A percentile compares a stretch with the other conserved stretches of the same genome.
Conservation (phyloP, 805 yeast species). For the Suhomyces sp. region DNA sequence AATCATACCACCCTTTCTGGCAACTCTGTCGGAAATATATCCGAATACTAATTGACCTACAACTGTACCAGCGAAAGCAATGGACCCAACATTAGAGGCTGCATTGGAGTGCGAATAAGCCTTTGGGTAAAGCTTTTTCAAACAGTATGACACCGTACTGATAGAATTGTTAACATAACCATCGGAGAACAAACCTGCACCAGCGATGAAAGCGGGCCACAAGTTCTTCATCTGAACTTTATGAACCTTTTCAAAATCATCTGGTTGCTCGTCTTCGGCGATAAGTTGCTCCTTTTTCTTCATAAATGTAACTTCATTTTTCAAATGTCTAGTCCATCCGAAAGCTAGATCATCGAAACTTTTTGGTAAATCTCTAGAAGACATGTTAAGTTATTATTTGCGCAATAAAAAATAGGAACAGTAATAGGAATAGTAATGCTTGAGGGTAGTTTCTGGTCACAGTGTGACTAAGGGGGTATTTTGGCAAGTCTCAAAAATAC, state of each 20-base stretch:
- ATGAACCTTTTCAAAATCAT: constrained; percentile 6
- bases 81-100: constrained; percentile 74
- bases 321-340: constrained; percentile 43
- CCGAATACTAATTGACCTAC: constrained; percentile 84
- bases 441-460: neutral
- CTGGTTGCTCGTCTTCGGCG: constrained; percentile 12
- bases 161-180: constrained; percentile 89
- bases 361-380: constrained; percentile 51
- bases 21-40: constrained; percentile 70
- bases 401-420: neutral
- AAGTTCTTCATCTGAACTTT: constrained; percentile 22
- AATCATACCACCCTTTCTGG: constrained; percentile 83
- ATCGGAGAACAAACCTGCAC: constrained; percentile 91
- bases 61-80: constrained; percentile 90
- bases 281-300: constrained; percentile 22
- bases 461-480: neutral
- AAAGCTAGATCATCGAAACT: constrained; percentile 33
- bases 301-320: constrained; percentile 42
- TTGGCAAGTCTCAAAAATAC: neutral
- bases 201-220: constrained; percentile 49
- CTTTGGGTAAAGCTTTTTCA: constrained; percentile 61
- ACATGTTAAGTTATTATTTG: constrained; percentile 6
- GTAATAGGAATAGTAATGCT: neutral
- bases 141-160: constrained; percentile 71
- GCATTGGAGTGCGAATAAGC: constrained; percentile 65